Conservation (phyloP, 2,329 filamentous ascomycete species). For the Chaetomium globosum region DNA sequence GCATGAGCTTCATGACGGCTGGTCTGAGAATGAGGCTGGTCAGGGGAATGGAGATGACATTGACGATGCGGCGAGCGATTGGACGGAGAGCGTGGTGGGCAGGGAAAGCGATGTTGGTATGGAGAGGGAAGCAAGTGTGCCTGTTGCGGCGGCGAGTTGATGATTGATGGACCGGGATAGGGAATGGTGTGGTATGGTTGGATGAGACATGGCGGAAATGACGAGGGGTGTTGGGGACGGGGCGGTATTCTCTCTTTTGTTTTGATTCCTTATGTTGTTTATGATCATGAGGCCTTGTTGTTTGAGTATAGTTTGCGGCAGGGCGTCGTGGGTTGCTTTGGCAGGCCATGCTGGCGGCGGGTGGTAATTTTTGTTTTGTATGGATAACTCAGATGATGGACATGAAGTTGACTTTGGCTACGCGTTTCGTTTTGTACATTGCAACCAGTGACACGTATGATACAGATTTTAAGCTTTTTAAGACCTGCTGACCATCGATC, state of each 20-base stretch:
- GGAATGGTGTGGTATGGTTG: slow-evolving; percentile 9
- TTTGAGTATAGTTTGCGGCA: slow-evolving; percentile 10
- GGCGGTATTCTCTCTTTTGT: slow-evolving; percentile 21
- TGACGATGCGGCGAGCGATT: slow-evolving; percentile 50
- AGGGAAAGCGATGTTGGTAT: slow-evolving; percentile 32
- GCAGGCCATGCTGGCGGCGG: slow-evolving; percentile 9
- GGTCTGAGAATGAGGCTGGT: slow-evolving; percentile 27
- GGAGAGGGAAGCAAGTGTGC: slow-evolving; percentile 12
- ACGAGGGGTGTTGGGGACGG: not conserved
- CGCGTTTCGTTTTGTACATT: not conserved
- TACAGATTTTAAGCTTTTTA: not conserved
- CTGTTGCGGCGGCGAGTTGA: slow-evolving; percentile 20
- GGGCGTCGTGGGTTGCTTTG: slow-evolving; percentile 8
- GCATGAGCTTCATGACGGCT: slow-evolving; percentile 35
- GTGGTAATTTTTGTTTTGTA: slow-evolving; percentile 17
- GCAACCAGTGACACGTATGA: not conserved
- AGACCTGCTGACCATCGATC: not conserved
- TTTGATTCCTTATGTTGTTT: slow-evolving; percentile 23
- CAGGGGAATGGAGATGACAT: slow-evolving; percentile 44
- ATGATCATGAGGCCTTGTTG: slow-evolving; percentile 20
- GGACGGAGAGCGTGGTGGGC: slow-evolving; percentile 49
- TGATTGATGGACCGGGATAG: not conserved
- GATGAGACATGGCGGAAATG: slow-evolving; percentile 18
- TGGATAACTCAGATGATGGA: slow-evolving; percentile 16
- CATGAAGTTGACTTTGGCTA: slow-evolving; percentile 10